Evolutionary conservation across 805 yeast species (phyloP), one percentile per base, ranked within the genome.

Genomic region (Ogataea siamensis): DNA sequence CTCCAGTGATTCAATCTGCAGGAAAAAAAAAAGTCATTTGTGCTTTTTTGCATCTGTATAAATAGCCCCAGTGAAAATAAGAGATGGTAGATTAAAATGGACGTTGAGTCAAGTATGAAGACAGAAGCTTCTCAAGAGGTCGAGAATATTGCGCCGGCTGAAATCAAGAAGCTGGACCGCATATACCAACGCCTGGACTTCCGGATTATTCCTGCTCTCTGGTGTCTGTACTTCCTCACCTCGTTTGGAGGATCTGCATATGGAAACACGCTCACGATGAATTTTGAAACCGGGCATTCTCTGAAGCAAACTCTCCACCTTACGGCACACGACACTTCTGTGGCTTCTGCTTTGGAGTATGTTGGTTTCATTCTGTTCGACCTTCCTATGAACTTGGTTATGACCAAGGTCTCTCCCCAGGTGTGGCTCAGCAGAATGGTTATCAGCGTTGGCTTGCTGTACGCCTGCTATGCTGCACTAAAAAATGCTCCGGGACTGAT

Each of bases 341-440:
- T 82, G 2, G 94, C 95, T 2, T 78, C 84, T 14, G 93, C 95
- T 0, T 67, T 87, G 28, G 81, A 83, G 66, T 85, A 77, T 51
- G 95, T 87, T 12, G 95, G 89, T 5, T 85, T 76, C 58, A 85
- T 87, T 48, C 66, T 87, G 28, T 87, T 87, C 55, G 95, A 87
- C 60, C 79, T 87, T 23, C 96, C 96, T 22, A 85, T 85, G 89
- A 87, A 87, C 60, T 68, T 87, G 50, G 64, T 77, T 34, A 85
- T 87, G 94, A 86, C 94, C n/a, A 68, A 70, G 39, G 72, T 85
- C 7, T 80, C 88, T 16, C 95, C 96, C 2, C 93, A 87, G 51
- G 73, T 83, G 1, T 87, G 96, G 96, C 64, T 87, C 45, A 69
- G 86, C 7, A 75, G 95, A 59, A 86, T 83, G 49, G 81, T 84